phyloP scores from a whole-genome alignment of 2,329 filamentous ascomycete species.

The Alternaria panax region DNA sequence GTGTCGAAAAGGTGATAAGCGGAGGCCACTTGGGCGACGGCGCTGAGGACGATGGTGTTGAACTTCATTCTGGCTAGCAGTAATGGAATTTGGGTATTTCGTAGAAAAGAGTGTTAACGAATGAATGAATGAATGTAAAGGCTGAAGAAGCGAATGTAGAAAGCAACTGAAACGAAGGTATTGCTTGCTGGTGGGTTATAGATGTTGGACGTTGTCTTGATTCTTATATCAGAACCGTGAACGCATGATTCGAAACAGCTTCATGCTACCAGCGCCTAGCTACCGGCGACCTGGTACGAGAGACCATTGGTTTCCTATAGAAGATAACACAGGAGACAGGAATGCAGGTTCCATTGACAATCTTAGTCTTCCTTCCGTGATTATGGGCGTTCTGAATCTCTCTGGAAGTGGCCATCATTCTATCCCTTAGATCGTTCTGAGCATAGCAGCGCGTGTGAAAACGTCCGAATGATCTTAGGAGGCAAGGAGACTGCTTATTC shows the following conservation, averaged over 20 bases:
- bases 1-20: slow-evolving; percentile 39
- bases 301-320: not conserved
- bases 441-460: not conserved
- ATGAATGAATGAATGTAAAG: slow-evolving; percentile 7
- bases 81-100: slow-evolving; percentile 6
- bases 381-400: not conserved
- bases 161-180: slow-evolving; percentile 3
- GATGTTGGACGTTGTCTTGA: not conserved
- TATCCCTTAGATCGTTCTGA: slow-evolving; percentile 1
- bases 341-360: not conserved
- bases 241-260: not conserved
- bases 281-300: not conserved
- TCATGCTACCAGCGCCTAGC: slow-evolving; percentile 1
- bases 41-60: slow-evolving; percentile 8
- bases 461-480: not conserved
- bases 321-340: not conserved
- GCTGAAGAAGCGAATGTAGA: slow-evolving; percentile 8
- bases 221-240: not conserved
- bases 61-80: slow-evolving; percentile 18
- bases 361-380: not conserved
- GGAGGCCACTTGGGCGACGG: slow-evolving; percentile 22
- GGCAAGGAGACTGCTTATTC: not conserved
- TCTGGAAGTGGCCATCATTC: not conserved
- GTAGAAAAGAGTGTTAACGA: not conserved
- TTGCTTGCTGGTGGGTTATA: slow-evolving; percentile 1